These are phyloP conservation scores for Pestalotiopsis sp. DNA, from an alignment of 2,329 filamentous ascomycete species.

Conservation along the genomic window DNA sequence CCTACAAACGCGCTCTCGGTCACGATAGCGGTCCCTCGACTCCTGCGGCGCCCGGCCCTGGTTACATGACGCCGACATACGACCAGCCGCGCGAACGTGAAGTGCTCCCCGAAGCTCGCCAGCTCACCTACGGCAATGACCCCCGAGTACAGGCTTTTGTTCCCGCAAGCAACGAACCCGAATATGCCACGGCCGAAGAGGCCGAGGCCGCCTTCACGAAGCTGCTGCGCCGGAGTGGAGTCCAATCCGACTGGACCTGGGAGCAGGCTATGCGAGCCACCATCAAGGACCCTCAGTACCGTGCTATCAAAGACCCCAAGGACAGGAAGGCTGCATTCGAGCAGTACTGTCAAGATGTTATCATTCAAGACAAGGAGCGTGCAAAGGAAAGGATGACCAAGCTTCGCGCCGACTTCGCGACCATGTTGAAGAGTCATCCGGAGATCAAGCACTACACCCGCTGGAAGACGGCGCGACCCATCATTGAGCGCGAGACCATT, in stretches of 20 bases:
- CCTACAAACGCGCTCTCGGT: conserved; percentile 75
- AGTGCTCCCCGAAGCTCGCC: conserved; percentile 56
- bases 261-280: conserved; percentile 83
- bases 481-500: conserved; percentile 93
- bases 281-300: conserved; percentile 89
- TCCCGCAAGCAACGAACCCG: conserved; percentile 70
- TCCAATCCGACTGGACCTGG: conserved; percentile 93
- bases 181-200: conserved; percentile 80
- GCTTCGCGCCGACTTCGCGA: conserved; percentile 89
- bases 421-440: conserved; percentile 93
- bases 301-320: conserved; percentile 88
- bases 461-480: conserved; percentile 93
- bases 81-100: conserved; percentile 40
- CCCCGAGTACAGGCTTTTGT: conserved; percentile 61
- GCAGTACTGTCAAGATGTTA: conserved; percentile 89
- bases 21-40: conserved; percentile 51
- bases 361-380: conserved; percentile 90
- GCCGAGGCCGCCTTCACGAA: conserved; percentile 94
- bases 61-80: conserved; percentile 28
- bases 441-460: conserved; percentile 97
- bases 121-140: conserved; percentile 60
- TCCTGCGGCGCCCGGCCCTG: conserved; percentile 44
- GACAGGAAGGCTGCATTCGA: conserved; percentile 91
- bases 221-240: conserved; percentile 79
- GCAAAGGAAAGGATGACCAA: conserved; percentile 93